Evolutionary conservation across 2,329 filamentous ascomycete species (phyloP).

Genomic region (Penicillium sp.): DNA sequence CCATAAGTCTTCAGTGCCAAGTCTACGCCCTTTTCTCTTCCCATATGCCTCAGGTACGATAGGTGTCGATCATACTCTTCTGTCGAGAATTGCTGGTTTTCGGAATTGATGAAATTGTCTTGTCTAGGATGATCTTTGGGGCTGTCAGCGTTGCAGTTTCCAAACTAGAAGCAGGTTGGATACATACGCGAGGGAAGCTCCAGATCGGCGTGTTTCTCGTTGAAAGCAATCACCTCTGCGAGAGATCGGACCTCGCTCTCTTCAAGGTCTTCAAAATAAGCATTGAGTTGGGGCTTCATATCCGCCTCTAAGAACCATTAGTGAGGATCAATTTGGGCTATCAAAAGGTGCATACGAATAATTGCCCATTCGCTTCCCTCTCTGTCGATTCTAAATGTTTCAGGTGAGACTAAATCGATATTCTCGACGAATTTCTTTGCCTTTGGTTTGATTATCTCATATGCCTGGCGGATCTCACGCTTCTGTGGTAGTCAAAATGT

Average conservation of each 20-base stretch:
- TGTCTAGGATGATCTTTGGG: conserved; percentile 10
- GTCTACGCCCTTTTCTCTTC: conserved; percentile 8
- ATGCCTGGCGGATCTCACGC: conserved; percentile 7
- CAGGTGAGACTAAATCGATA: conserved; percentile 5
- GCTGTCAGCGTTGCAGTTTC: background rate
- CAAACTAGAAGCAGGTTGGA: background rate
- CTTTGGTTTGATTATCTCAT: conserved; percentile 5
- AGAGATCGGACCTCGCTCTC: conserved; percentile 10
- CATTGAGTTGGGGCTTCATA: conserved; percentile 6
- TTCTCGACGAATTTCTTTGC: conserved; percentile 7
- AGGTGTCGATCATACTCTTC: conserved; percentile 10
- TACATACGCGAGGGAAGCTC: conserved; percentile 12
- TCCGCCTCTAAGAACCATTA: conserved; percentile 6
- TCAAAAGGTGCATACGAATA: conserved; percentile 1
- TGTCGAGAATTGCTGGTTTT: conserved; percentile 1
- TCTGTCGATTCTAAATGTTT: conserved; percentile 6
- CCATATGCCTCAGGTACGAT: conserved; percentile 6
- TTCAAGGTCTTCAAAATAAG: conserved; percentile 10
- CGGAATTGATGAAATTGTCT: conserved; percentile 2
- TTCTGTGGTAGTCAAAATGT: background rate
- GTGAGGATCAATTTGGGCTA: background rate
- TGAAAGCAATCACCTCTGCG: conserved; percentile 13
- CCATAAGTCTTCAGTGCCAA: conserved; percentile 1
- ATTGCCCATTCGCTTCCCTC: conserved; percentile 7
- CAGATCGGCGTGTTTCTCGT: conserved; percentile 9